Conservation (phyloP, 768 basidiomycete genomes). For the Trametes coccinea region DNA sequence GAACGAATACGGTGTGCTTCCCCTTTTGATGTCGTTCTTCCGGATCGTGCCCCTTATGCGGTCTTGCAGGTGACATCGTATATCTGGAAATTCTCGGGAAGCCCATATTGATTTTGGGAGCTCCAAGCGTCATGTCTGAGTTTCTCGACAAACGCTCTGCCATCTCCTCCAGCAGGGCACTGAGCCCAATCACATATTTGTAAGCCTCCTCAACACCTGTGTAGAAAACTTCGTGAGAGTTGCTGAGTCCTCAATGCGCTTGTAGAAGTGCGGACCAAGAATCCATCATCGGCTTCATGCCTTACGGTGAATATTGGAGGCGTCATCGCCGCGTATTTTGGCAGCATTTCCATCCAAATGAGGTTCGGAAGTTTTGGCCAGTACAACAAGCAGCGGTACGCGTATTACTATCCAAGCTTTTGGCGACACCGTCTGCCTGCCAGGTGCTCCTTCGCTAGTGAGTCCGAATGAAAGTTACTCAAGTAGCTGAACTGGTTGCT, state of each 20-base stretch:
- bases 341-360: slow-evolving; percentile 1
- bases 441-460: not conserved
- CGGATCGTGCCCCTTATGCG: not conserved
- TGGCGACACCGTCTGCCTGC: not conserved
- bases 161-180: slow-evolving; percentile 30
- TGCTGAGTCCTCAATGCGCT: too few relatives aligned
- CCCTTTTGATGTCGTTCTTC: not conserved
- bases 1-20: not conserved
- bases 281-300: slow-evolving; percentile 2
- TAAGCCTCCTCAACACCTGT: too few relatives aligned
- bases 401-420: not conserved
- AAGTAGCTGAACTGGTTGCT: too few relatives aligned
- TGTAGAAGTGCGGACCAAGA: not conserved
- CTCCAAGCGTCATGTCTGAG: slow-evolving; percentile 25
- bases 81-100: slow-evolving; percentile 7
- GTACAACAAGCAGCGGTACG: not conserved
- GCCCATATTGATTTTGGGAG: slow-evolving; percentile 28
- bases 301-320: slow-evolving; percentile 12
- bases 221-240: too few relatives aligned
- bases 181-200: not conserved
- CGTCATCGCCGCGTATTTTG: slow-evolving; percentile 8
- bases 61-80: slow-evolving; percentile 1
- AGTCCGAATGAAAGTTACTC: too few relatives aligned
- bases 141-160: slow-evolving; percentile 31
- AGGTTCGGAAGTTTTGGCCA: not conserved